phyloP scores from a whole-genome alignment of 2,329 filamentous ascomycete genomes.

The Sporothrix dimorphospora region DNA sequence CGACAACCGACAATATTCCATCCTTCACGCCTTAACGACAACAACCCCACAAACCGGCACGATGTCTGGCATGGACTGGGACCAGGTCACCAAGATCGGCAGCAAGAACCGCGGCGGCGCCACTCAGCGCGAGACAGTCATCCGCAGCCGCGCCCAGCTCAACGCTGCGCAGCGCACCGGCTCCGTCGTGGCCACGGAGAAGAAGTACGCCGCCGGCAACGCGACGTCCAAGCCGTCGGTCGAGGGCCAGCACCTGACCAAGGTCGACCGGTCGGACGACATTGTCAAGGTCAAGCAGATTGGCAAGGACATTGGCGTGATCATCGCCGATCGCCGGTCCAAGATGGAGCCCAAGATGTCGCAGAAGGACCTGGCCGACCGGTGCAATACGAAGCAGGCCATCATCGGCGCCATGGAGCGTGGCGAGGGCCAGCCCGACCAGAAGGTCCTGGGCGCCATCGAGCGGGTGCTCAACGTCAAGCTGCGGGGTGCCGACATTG shows the following conservation, averaged over 20 bases:
- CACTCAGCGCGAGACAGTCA: slow-evolving; percentile 77
- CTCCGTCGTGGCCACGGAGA: slow-evolving; percentile 79
- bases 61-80: slow-evolving; percentile 74
- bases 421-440: slow-evolving; percentile 76
- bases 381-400: slow-evolving; percentile 83
- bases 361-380: slow-evolving; percentile 83
- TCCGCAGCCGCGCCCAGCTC: slow-evolving; percentile 78
- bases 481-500: slow-evolving; percentile 83
- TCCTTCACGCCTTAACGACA: neutral
- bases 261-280: slow-evolving; percentile 96
- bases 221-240: slow-evolving; percentile 58
- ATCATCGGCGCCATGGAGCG: slow-evolving; percentile 86
- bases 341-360: slow-evolving; percentile 93
- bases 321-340: slow-evolving; percentile 78
- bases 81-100: slow-evolving; percentile 89
- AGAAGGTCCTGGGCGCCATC: slow-evolving; percentile 77
- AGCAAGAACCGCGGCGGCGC: slow-evolving; percentile 74
- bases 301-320: slow-evolving; percentile 76
- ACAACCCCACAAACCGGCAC: slow-evolving; percentile 48
- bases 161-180: slow-evolving; percentile 89
- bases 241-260: slow-evolving; percentile 94
- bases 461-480: slow-evolving; percentile 87
- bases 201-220: slow-evolving; percentile 83
- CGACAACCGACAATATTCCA: neutral
- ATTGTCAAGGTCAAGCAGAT: slow-evolving; percentile 97